Base-by-base conservation (phyloP, 2,329 filamentous ascomycete species). In the Penicillium sp. region DNA sequence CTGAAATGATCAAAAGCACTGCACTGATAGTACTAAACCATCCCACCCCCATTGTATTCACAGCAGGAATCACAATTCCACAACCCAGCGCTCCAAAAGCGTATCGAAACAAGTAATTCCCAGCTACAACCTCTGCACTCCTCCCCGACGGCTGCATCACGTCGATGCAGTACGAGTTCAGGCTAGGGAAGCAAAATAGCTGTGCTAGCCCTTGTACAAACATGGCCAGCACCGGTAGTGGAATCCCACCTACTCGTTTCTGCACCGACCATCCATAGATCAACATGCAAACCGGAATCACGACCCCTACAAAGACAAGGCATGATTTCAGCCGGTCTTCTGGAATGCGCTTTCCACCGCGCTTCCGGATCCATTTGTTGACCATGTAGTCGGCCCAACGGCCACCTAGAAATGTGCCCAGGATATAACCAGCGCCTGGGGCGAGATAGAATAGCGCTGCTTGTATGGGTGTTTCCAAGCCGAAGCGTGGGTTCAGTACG, bases 91-190 rank as follows among this genome's bases (percentile, higher is more conserved):
- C 84, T 1, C 80, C 85, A 49, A 88, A 84, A 4, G 87, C 56
- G 60, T 90, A 92, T 4, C 85, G 72, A 34, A 85, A 70, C 53
- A 87, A 79, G 60, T 89, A 92, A 60, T 90, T 92, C 0, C 84
- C 83, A 0, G 84, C 84, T 29, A 86, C 77, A 3, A 90, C 83
- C 55, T 92, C 85, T 3, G 81, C 77, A 29, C 78, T 78, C 18
- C 75, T 69, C 1, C 72, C 71, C 14, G 55, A 59, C 2, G 60
- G 55, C 47, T 82, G 82, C 80, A 89, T 86, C 9, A 90, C 84
- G 59, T 92, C 85, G 27, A 92, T 64, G 57, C 84, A 89, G 63
- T 92, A 89, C 0, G 84, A 85, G 59, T 89, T 88, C 44, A 89
- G 60, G 32, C 75, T 78, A 0, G 83, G 83, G 54, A 87, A 88